These are phyloP conservation scores for Raddia distichophylla DNA, from an alignment of 176 grass and related monocot species.

Conservation along the genomic window DNA sequence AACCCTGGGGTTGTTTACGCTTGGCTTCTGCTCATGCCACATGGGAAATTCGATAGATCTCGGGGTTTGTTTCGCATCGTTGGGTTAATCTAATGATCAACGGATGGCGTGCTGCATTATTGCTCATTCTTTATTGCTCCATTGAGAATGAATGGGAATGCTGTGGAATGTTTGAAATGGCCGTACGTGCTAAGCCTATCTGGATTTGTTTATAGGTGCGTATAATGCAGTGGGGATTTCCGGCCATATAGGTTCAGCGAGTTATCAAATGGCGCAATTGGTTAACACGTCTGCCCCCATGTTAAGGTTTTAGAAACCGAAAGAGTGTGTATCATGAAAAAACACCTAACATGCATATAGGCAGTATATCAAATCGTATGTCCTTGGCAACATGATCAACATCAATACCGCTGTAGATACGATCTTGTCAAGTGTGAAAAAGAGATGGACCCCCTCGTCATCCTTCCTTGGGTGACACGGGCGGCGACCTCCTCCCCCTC, in stretches of 20 bases:
- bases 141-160: neutral
- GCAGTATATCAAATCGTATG: too few relatives aligned
- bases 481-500: too few relatives aligned
- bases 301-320: neutral
- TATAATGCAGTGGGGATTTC: neutral
- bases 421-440: too few relatives aligned
- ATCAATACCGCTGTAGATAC: too few relatives aligned
- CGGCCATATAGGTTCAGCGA: neutral
- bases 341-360: too few relatives aligned
- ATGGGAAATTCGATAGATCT: slow-evolving; percentile 37
- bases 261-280: neutral
- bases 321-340: neutral
- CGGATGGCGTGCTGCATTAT: slow-evolving; percentile 18
- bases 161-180: neutral
- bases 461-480: too few relatives aligned
- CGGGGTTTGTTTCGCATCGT: neutral
- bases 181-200: neutral
- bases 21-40: neutral
- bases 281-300: neutral
- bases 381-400: too few relatives aligned
- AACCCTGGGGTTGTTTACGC: slow-evolving; percentile 12
- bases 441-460: too few relatives aligned
- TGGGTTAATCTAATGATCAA: neutral
- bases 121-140: neutral
- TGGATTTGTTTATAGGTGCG: neutral